Evolutionary conservation across 2,329 filamentous ascomycete species (phyloP).

Genomic region (Aureobasidium sp.): DNA sequence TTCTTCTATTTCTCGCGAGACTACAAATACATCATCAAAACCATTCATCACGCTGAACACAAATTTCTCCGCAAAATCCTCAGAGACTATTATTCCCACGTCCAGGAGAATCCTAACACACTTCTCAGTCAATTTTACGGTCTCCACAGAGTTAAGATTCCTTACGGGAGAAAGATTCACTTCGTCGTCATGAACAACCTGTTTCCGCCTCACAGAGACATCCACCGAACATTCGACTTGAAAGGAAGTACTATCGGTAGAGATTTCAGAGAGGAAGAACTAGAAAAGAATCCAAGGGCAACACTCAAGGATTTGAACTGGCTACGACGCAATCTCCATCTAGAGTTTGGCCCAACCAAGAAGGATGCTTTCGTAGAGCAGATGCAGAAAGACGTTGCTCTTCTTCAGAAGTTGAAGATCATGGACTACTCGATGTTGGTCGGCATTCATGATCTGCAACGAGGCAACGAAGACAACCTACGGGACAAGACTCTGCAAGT

Average conservation of each 20-base stretch:
- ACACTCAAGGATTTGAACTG: slow-evolving; percentile 97
- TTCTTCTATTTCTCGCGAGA: slow-evolving; percentile 99
- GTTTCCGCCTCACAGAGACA: slow-evolving; percentile 93
- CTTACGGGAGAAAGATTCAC: slow-evolving; percentile 95
- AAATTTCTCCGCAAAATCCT: slow-evolving; percentile 77
- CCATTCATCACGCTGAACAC: slow-evolving; percentile 91
- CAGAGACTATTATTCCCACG: slow-evolving; percentile 88
- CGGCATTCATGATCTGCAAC: slow-evolving; percentile 82
- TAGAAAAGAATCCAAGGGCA: slow-evolving; percentile 81
- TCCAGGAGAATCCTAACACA: slow-evolving; percentile 89
- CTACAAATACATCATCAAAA: slow-evolving; percentile 99
- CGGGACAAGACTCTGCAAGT: slow-evolving; percentile 84
- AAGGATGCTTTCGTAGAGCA: slow-evolving; percentile 83
- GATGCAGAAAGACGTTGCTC: slow-evolving; percentile 73
- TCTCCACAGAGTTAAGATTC: slow-evolving; percentile 94
- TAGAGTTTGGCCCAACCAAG: slow-evolving; percentile 85
- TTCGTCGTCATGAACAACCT: slow-evolving; percentile 99
- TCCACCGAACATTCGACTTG: slow-evolving; percentile 92
- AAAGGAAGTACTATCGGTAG: slow-evolving; percentile 94
- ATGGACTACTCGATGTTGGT: slow-evolving; percentile 98
- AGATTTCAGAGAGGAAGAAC: slow-evolving; percentile 79
- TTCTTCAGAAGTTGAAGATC: slow-evolving; percentile 82
- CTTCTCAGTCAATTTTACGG: slow-evolving; percentile 97
- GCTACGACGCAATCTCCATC: slow-evolving; percentile 72
- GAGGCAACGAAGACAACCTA: slow-evolving; percentile 92